Evolutionary conservation across 768 basidiomycete species (phyloP).

Genomic region (Leccinum longicurvipes): DNA sequence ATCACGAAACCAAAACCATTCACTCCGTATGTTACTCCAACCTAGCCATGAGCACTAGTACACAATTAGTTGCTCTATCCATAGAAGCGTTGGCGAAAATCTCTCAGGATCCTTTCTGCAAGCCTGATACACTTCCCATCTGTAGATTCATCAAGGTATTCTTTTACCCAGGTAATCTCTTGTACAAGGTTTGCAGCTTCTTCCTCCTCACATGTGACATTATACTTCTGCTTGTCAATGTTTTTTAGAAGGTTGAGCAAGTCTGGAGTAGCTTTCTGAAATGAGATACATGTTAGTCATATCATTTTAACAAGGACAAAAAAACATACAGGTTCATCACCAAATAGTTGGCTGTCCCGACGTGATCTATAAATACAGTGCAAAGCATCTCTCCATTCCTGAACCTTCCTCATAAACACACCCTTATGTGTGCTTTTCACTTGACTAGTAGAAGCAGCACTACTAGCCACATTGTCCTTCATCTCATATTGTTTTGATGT

Average conservation of each 20-base stretch:
- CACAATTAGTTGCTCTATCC: neutral
- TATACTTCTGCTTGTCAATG: constrained; percentile 21
- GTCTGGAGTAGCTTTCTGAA: constrained; percentile 10
- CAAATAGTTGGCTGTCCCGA: constrained; percentile 12
- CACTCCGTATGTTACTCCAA: neutral
- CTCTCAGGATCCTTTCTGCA: constrained; percentile 13
- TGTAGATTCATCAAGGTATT: neutral
- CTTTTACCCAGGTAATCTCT: neutral
- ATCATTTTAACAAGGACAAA: fast-evolving
- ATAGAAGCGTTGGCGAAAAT: constrained; percentile 25
- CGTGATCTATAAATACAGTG: neutral
- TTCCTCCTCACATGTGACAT: constrained; percentile 18
- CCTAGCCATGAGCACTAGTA: neutral
- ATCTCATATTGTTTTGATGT: neutral
- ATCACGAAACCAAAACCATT: neutral
- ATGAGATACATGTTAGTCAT: neutral
- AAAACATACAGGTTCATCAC: constrained; percentile 15
- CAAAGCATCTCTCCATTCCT: constrained; percentile 14
- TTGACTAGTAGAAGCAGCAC: neutral
- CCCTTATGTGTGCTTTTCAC: neutral
- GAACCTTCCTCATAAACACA: constrained; percentile 3
- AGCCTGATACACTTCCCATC: constrained; percentile 12
- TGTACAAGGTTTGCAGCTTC: constrained; percentile 6
- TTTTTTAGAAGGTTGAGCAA: constrained; percentile 20
- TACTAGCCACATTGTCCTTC: neutral